Evolutionary conservation across 192 early-diverging fungal species (phyloP), one percentile per base, ranked within the genome.

Genomic region (Backusella macrospora): DNA sequence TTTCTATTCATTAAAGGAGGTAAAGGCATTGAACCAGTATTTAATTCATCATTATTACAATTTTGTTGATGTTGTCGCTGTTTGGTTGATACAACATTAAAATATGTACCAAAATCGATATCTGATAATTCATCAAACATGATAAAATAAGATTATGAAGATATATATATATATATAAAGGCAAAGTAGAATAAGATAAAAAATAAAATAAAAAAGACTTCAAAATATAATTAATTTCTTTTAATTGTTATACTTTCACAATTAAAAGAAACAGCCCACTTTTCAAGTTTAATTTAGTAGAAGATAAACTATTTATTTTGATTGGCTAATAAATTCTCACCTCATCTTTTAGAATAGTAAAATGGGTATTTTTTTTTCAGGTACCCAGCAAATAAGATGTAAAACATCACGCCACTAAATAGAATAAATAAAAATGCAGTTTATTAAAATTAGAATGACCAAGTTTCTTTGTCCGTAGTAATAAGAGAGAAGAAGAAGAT

Each of bases 121-220:
- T 64, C 71, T 40, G 70, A 40, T 72, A 72, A 47, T 26, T 68
- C 67, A 34, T 68, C 42, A 45, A 68, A 45, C 67, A 68, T 67
- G 26, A 21, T 45, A 13, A 38, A 16, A 65, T 18, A 40, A 16
- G 4, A 21, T 18, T 12, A 42, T 23, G 14, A 65, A 42, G n/a
- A n/a, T 39, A 63, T 38, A 64, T 16, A 39, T 40, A 16, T 65
- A 43, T 40, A 14, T 43, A 65, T 39, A 38, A 21, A 39, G 15
- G n/a, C 21, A 38, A 40, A 23, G 40, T 18, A 42, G 18, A 42
- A 39, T 14, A 43, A 65, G 16, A 39, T 12, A 40, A 59, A 59
- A 59, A 10, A 55, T 26, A 55, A 7, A 10, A n/a, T n/a, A 12
- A 10, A 23, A 14, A 55, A 21, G 9, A 59, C 21, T 59, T 21